Evolutionary conservation across 2,329 filamentous ascomycete species (phyloP), one percentile per base, ranked within the genome.

Genomic region (Uncinocarpus reesii): DNA sequence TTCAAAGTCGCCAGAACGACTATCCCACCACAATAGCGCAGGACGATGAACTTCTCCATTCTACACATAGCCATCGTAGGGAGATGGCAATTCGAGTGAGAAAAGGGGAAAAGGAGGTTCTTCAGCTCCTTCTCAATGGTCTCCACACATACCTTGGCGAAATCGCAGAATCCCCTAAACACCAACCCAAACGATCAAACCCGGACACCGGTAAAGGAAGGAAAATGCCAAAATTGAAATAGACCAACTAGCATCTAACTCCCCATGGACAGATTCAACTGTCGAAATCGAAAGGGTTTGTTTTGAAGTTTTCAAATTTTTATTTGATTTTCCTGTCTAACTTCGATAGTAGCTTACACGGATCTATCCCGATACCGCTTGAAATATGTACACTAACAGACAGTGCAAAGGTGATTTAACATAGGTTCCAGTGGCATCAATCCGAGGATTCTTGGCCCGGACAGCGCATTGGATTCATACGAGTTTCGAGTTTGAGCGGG

Each of bases 61-160:
- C 23, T 56, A 50, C 31, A 10, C 15, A 6, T 10, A 23, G 43
- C 15, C 59, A 59, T 20, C 66, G 68, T 26, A 57, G 63, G 11
- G 69, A 65, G 36, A 84, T 84, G 79, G 84, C 84, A 0, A 58
- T 80, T 18, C 68, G 76, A 43, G 82, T 88, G 29, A 76, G 85
- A 51, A 65, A 81, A 2, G 85, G 84, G 11, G 85, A 90, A 65
- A 87, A 87, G 62, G 72, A 74, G 55, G 69, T 89, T 4, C 60
- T 88, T 20, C 65, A 71, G 48, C 72, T 79, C 57, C 71, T 79
- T 1, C 70, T 75, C 50, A 55, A 52, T 41, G 64, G 62, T 54
- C 60, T 71, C 28, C 55, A 60, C 43, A 50, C 18, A 38, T 43
- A 8, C n/a, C 15, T 40, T 20, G 6, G 3, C 13, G 23, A 15